phyloP scores from a whole-genome alignment of 768 basidiomycete species.

The Kwoniella newhampshirensis region DNA sequence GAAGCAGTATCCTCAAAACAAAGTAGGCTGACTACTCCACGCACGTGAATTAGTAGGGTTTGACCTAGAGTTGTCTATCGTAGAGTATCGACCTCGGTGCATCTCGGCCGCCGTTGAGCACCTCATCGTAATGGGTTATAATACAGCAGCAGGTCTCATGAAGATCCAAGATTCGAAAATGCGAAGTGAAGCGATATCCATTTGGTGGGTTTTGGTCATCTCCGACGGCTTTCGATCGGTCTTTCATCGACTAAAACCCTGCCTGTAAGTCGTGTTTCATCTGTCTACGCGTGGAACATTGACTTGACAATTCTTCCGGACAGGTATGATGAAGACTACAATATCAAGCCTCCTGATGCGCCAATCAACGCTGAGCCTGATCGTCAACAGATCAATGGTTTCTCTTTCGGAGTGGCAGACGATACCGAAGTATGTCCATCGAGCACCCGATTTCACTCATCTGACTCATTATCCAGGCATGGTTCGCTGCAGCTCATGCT shows the following conservation, averaged over 20 bases:
- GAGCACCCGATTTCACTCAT: background rate
- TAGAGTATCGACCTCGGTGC: constrained; percentile 48
- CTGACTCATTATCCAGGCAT: constrained; percentile 61
- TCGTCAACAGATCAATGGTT: no score
- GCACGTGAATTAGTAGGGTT: no score
- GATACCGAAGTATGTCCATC: background rate
- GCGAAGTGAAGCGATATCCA: constrained; percentile 57
- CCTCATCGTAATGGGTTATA: constrained; percentile 31
- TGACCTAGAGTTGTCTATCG: no score
- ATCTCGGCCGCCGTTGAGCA: constrained; percentile 17
- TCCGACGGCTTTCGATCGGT: constrained; percentile 77
- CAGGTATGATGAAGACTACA: constrained; percentile 26
- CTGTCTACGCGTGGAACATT: background rate
- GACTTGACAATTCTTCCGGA: background rate
- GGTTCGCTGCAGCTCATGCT: constrained; percentile 51
- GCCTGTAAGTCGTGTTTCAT: constrained; percentile 58
- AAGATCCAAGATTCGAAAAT: constrained; percentile 30
- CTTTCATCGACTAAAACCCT: constrained; percentile 81
- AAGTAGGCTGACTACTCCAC: no score
- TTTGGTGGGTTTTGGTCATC: constrained; percentile 86
- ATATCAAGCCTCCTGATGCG: constrained; percentile 20
- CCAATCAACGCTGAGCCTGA: no score
- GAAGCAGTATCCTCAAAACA: no score
- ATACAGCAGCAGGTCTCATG: constrained; percentile 29
- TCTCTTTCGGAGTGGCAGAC: no score